Percentiles rank a stretch among this genome's conserved stretches.
Conservation (phyloP, 1,284 basidiomycete genomes). For the Ustilago cynodontis region DNA sequence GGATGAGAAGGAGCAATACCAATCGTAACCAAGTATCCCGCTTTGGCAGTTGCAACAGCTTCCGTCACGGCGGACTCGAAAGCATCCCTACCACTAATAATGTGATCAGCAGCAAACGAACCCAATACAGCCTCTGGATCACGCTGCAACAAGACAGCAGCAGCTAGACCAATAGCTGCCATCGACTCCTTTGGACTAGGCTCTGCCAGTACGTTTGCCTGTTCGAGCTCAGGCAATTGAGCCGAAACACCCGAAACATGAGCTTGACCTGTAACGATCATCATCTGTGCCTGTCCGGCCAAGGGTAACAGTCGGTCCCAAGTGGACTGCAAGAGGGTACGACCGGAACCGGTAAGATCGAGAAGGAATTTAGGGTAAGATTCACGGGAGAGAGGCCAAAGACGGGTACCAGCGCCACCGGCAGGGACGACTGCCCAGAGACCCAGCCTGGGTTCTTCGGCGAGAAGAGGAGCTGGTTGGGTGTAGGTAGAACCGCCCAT, state of each 20-base stretch:
- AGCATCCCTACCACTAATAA: constrained; percentile 67
- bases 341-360: constrained; percentile 64
- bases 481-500: constrained; percentile 30
- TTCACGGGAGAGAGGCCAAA: constrained; percentile 67
- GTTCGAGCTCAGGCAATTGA: constrained; percentile 61
- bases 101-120: constrained; percentile 69
- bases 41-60: constrained; percentile 66
- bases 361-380: constrained; percentile 68
- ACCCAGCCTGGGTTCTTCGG: constrained; percentile 63
- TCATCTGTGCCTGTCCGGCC: constrained; percentile 56
- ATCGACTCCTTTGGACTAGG: constrained; percentile 67
- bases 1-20: constrained; percentile 69
- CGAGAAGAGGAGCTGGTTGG: constrained; percentile 57
- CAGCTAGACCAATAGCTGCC: constrained; percentile 68
- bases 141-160: constrained; percentile 63
- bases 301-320: constrained; percentile 66
- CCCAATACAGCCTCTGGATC: constrained; percentile 68
- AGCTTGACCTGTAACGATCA: constrained; percentile 65
- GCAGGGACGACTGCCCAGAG: constrained; percentile 69
- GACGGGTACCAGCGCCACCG: constrained; percentile 67
- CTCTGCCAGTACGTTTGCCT: constrained; percentile 64
- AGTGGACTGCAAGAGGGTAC: constrained; percentile 66
- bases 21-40: constrained; percentile 69
- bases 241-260: constrained; percentile 60
- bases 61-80: constrained; percentile 68